Base-by-base conservation (phyloP, 148 eudicot species). In the Tetragonia tetragonoides region DNA sequence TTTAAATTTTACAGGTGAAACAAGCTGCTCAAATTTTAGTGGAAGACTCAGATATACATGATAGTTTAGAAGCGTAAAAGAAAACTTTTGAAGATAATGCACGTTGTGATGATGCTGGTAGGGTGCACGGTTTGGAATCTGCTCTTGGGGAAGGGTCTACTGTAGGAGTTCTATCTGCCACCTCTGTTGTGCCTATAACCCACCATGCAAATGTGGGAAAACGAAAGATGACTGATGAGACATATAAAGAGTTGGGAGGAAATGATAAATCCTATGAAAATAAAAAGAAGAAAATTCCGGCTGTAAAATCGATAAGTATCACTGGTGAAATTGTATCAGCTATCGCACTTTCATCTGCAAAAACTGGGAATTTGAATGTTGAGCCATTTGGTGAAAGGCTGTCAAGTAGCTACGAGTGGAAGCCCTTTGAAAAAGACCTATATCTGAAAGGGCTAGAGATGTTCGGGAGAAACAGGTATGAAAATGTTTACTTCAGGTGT, bases 391-490 rank as follows among this genome's bases (percentile, higher is more conserved):
- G 37, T 74, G 56, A 44, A 37, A 54, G 42, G 18, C 47, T 84
- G 68, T 66, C 68, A 17, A 66, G 81, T 72, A 73, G 66, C 70
- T 81, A 75, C 54, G 85, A 84, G 40, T 95, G 98, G 99, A 87
- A 87, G 85, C 88, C 92, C 75, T 81, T 95, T 62, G 99, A 95
- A 83, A 93, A 89, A 86, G 97, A 93, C 68, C 80, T 95, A 65
- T 90, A 83, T 81, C 18, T 81, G 78, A 93, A 95, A 86, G 99
- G 99, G 61, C 53, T 93, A 65, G 94, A 95, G 80, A 93, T 95
- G 41, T 95, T 92, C 84, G 99, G 99, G 41, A 91, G 86, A 88
- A 91, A 91, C 85, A 95, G 99, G 99, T 91, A 86, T 16, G 51
- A 34, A 34, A 59, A 64, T 62, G 54, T 38, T 66, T 59, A 21